phyloP scores from a whole-genome alignment of 139 green algal genomes.

The Nannochloris sp. region DNA sequence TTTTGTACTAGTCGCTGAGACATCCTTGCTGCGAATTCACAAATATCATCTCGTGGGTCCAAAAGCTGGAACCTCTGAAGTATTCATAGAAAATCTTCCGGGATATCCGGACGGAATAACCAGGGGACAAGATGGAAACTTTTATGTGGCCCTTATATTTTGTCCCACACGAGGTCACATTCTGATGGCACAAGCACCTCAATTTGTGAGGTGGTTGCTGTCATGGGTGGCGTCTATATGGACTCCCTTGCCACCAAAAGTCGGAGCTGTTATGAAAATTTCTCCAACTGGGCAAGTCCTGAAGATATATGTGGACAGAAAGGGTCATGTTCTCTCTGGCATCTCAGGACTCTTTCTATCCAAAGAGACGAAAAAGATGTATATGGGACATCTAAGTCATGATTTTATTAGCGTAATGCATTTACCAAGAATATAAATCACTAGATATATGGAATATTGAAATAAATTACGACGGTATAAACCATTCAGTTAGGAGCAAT shows the following conservation, averaged over 20 bases:
- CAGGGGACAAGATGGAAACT: neutral
- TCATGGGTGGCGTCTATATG: slow-evolving; percentile 4
- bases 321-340: neutral
- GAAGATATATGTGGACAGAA: neutral
- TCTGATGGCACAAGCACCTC: neutral
- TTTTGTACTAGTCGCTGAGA: slow-evolving; percentile 46
- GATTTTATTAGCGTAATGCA: slow-evolving; percentile 22
- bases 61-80: slow-evolving; percentile 16
- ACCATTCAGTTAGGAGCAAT: neutral
- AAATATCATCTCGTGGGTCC: slow-evolving; percentile 53
- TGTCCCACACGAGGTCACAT: neutral
- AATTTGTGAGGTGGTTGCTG: neutral
- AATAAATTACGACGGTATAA: too few species aligned
- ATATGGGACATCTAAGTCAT: slow-evolving; percentile 10
- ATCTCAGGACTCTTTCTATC: neutral
- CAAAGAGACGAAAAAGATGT: neutral
- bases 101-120: slow-evolving; percentile 11
- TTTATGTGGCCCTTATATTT: neutral
- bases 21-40: slow-evolving; percentile 20
- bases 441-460: neutral
- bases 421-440: slow-evolving; percentile 3
- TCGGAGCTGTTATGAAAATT: slow-evolving; percentile 7
- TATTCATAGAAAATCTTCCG: slow-evolving; percentile 1
- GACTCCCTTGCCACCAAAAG: neutral
- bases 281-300: neutral